These are phyloP conservation scores for Spergularia bocconei DNA, from an alignment of 148 eudicot genomes.

Conservation along the genomic window DNA sequence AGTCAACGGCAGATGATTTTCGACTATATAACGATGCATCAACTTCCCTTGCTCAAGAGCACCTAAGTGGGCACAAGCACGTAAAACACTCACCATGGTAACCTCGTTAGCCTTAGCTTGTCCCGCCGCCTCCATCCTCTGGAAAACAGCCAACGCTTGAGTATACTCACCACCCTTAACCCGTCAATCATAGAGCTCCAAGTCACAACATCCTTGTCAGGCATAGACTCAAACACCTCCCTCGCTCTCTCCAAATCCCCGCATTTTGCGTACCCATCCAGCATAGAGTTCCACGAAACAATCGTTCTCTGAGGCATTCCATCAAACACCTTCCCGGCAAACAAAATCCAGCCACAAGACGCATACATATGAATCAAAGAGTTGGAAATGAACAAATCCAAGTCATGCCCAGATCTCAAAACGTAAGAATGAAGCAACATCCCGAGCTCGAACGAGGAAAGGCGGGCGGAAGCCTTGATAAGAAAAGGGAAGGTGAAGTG, in stretches of 20 bases:
- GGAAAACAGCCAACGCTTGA: slow-evolving; percentile 63
- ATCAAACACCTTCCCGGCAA: slow-evolving; percentile 69
- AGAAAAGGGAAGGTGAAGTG: slow-evolving; percentile 74
- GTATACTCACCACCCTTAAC: slow-evolving; percentile 53
- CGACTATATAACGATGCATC: slow-evolving; percentile 56
- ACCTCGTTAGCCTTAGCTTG: slow-evolving; percentile 67
- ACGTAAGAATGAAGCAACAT: slow-evolving; percentile 39
- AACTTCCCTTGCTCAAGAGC: slow-evolving; percentile 69
- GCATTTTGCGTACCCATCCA: slow-evolving; percentile 76
- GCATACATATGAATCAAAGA: slow-evolving; percentile 77
- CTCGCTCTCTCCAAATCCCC: slow-evolving; percentile 51
- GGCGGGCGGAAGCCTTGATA: slow-evolving; percentile 54
- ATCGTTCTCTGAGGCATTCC: slow-evolving; percentile 55
- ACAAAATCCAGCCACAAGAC: slow-evolving; percentile 35
- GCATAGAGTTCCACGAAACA: slow-evolving; percentile 79
- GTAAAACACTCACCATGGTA: slow-evolving; percentile 83
- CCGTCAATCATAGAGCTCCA: slow-evolving; percentile 93
- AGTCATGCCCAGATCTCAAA: slow-evolving; percentile 44
- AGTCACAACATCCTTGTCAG: slow-evolving; percentile 72
- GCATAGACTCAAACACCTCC: slow-evolving; percentile 59
- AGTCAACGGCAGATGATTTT: slow-evolving; percentile 49
- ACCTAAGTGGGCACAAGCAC: slow-evolving; percentile 90
- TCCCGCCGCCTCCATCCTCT: slow-evolving; percentile 50
- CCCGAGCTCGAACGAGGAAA: slow-evolving; percentile 40
- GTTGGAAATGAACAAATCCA: slow-evolving; percentile 59